A percentile compares a stretch with the other conserved stretches of the same genome.
phyloP scores from a whole-genome alignment of 1,284 basidiomycete genomes.

The Thelephora terrestris region DNA sequence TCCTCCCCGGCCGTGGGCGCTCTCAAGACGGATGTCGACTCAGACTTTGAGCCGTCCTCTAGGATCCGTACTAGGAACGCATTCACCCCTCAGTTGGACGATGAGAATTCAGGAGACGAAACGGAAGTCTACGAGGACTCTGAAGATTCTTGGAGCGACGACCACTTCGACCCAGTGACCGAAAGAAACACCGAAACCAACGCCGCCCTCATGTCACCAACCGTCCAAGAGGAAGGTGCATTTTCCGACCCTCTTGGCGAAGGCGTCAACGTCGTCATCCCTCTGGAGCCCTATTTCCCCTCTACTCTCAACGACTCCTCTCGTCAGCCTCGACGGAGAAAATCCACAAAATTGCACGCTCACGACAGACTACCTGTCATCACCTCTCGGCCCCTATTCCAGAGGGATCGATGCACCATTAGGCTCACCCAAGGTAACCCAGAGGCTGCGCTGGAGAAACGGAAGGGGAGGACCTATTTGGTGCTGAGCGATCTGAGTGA shows the following conservation, averaged over 20 bases:
- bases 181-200: constrained; percentile 67
- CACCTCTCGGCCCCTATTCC: constrained; percentile 75
- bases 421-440: constrained; percentile 81
- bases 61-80: constrained; percentile 32
- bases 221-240: constrained; percentile 31
- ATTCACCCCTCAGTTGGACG: constrained; percentile 27
- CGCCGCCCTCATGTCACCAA: constrained; percentile 44
- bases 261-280: constrained; percentile 84
- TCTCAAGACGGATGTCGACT: constrained; percentile 64
- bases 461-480: constrained; percentile 67
- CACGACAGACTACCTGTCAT: constrained; percentile 53
- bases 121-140: constrained; percentile 14
- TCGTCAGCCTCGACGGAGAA: constrained; percentile 46
- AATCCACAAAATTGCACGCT: constrained; percentile 35
- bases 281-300: constrained; percentile 72
- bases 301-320: constrained; percentile 46
- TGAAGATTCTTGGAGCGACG: constrained; percentile 36
- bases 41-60: constrained; percentile 36
- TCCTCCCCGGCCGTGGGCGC: constrained; percentile 63
- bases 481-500: constrained; percentile 92
- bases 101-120: constrained; percentile 26
- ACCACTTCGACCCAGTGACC: constrained; percentile 71
- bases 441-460: constrained; percentile 38
- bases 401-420: constrained; percentile 89
- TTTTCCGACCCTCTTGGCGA: constrained; percentile 70